phyloP scores from a whole-genome alignment of 2,329 filamentous ascomycete genomes.

The Hypomyces perniciosus region DNA sequence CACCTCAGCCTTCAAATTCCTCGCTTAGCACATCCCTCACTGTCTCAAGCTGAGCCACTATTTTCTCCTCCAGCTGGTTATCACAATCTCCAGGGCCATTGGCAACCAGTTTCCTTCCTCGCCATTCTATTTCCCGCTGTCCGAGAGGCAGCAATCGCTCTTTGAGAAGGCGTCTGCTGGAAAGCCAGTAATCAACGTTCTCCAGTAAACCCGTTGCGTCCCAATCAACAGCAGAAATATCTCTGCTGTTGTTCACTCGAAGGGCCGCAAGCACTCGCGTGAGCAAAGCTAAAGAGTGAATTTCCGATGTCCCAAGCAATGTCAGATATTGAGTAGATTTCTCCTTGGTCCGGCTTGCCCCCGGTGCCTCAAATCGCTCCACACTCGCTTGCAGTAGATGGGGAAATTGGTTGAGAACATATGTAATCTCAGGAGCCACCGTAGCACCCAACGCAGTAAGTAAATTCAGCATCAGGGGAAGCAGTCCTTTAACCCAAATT shows the following conservation, averaged over 20 bases:
- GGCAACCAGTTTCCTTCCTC: constrained; percentile 33
- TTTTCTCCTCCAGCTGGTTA: constrained; percentile 68
- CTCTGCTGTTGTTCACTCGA: constrained; percentile 58
- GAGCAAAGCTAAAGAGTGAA: constrained; percentile 72
- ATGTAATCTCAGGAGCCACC: constrained; percentile 76
- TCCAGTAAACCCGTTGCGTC: constrained; percentile 67
- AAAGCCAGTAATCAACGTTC: constrained; percentile 77
- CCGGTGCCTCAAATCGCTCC: constrained; percentile 61
- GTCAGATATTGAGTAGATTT: constrained; percentile 59
- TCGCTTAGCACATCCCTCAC: constrained; percentile 51
- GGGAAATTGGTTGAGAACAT: constrained; percentile 86
- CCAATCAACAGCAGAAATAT: constrained; percentile 70
- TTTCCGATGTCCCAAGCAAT: constrained; percentile 66
- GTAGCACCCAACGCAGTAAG: constrained; percentile 74
- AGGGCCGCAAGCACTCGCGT: constrained; percentile 65
- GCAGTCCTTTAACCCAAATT: constrained; percentile 83
- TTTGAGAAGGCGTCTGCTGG: constrained; percentile 60
- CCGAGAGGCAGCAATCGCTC: constrained; percentile 69
- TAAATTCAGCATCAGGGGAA: constrained; percentile 85
- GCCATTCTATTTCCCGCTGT: constrained; percentile 63
- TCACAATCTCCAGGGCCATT: constrained; percentile 39
- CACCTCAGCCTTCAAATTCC: constrained; percentile 35
- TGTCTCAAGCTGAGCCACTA: constrained; percentile 61
- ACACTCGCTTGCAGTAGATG: constrained; percentile 68
- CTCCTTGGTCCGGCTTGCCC: constrained; percentile 46